Conservation (phyloP, 1,139 yeast genomes). For the Arxiozyma heterogenica region DNA sequence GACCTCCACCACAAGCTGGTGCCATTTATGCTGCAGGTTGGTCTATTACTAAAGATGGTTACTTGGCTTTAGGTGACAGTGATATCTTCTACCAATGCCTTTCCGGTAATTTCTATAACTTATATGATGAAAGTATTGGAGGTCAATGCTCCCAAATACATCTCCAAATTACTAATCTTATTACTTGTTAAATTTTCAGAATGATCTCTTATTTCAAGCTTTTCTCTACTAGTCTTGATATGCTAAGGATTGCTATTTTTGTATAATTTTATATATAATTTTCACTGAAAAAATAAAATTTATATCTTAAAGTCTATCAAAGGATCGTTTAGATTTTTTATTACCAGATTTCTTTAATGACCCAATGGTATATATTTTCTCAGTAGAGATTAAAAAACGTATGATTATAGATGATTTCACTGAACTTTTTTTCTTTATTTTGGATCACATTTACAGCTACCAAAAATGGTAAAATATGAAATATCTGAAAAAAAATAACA, state of each 20-base stretch:
- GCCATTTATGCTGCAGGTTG: slow-evolving; percentile 81
- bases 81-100: slow-evolving; percentile 69
- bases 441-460: neutral
- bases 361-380: neutral
- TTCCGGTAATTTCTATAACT: slow-evolving; percentile 74
- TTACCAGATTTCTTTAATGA: neutral
- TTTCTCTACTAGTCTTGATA: neutral
- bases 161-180: slow-evolving; percentile 55
- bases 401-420: neutral
- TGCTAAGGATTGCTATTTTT: neutral
- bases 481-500: neutral
- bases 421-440: too few relatives aligned
- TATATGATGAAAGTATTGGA: slow-evolving; percentile 63
- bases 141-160: slow-evolving; percentile 57
- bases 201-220: too few relatives aligned
- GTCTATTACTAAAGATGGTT: slow-evolving; percentile 57
- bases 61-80: slow-evolving; percentile 59
- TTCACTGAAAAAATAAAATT: too few relatives aligned
- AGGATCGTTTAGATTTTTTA: too few relatives aligned
- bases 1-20: slow-evolving; percentile 90
- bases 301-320: neutral
- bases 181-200: slow-evolving; percentile 43
- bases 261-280: too few relatives aligned
- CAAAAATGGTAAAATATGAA: neutral
- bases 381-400: too few relatives aligned